phyloP scores from a whole-genome alignment of 1,284 basidiomycete genomes.

The Ustilago nuda region DNA sequence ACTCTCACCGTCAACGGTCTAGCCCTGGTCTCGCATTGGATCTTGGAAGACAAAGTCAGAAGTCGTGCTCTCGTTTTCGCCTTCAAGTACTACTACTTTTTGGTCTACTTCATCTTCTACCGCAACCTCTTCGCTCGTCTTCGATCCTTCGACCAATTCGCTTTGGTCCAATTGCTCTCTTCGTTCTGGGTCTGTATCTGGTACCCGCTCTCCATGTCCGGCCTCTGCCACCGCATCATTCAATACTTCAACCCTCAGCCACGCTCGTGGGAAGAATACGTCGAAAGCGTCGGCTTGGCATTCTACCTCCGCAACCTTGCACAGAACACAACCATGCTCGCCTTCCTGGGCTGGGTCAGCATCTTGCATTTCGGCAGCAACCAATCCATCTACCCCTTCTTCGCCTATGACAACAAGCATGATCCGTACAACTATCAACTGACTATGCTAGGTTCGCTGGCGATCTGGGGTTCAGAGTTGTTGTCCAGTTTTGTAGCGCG shows the following conservation, averaged over 20 bases:
- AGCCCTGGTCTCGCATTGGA: conserved; percentile 71
- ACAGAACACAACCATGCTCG: conserved; percentile 73
- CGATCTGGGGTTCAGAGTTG: conserved; percentile 74
- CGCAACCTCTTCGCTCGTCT: conserved; percentile 71
- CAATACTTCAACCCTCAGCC: conserved; percentile 71
- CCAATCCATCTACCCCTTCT: conserved; percentile 73
- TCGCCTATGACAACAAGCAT: conserved; percentile 72
- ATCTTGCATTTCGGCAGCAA: conserved; percentile 74
- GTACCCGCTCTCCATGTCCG: conserved; percentile 74
- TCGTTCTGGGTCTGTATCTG: conserved; percentile 73
- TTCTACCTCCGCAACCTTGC: conserved; percentile 74
- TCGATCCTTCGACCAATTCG: conserved; percentile 70
- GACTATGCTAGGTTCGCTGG: conserved; percentile 73
- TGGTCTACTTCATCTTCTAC: conserved; percentile 70
- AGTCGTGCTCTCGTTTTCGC: conserved; percentile 73
- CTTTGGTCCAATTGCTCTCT: conserved; percentile 73
- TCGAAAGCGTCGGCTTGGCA: conserved; percentile 71
- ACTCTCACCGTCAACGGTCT: conserved; percentile 72
- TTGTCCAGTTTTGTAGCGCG: conserved; percentile 71
- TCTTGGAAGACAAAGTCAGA: conserved; percentile 73
- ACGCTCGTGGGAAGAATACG: conserved; percentile 72
- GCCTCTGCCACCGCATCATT: conserved; percentile 70
- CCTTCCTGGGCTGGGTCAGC: conserved; percentile 71
- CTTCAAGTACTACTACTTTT: conserved; percentile 71
- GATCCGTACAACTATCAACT: conserved; percentile 75